phyloP scores from a whole-genome alignment of 768 basidiomycete genomes.

The Pleurotus salmoneostramineus region DNA sequence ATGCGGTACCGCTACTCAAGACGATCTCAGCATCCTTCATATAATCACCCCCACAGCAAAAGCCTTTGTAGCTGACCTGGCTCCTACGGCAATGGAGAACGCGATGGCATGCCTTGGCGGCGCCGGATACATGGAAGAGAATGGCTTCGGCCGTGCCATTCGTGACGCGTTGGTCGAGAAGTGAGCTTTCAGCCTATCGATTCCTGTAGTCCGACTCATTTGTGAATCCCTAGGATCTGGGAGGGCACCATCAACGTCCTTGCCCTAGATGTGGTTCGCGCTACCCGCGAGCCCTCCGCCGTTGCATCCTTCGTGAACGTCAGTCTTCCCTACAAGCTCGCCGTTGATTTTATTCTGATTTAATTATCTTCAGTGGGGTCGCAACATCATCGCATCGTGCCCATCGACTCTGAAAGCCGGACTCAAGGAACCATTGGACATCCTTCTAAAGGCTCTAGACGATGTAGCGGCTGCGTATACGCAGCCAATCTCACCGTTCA shows the following conservation, averaged over 20 bases:
- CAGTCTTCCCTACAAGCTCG: conserved; percentile 15
- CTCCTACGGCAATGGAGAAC: conserved; percentile 62
- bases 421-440: conserved; percentile 23
- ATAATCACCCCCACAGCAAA: conserved; percentile 69
- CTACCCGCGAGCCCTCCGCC: conserved; percentile 38
- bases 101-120: conserved; percentile 74
- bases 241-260: conserved; percentile 73
- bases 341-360: neutral
- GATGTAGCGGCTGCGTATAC: conserved; percentile 37
- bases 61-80: conserved; percentile 66
- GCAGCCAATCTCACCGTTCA: conserved; percentile 37
- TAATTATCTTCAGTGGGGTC: conserved; percentile 45
- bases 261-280: conserved; percentile 61
- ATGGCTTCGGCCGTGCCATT: conserved; percentile 61
- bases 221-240: conserved; percentile 54
- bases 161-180: conserved; percentile 72
- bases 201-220: neutral
- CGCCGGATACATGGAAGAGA: conserved; percentile 84
- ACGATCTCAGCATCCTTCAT: conserved; percentile 51
- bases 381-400: conserved; percentile 35
- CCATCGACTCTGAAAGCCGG: conserved; percentile 25
- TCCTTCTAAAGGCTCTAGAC: conserved; percentile 34
- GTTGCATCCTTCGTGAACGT: conserved; percentile 49
- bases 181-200: conserved; percentile 15
- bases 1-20: conserved; percentile 42